Evolutionary conservation across 345 rosid species (phyloP).

Genomic region (Stellera chamaejasme): DNA sequence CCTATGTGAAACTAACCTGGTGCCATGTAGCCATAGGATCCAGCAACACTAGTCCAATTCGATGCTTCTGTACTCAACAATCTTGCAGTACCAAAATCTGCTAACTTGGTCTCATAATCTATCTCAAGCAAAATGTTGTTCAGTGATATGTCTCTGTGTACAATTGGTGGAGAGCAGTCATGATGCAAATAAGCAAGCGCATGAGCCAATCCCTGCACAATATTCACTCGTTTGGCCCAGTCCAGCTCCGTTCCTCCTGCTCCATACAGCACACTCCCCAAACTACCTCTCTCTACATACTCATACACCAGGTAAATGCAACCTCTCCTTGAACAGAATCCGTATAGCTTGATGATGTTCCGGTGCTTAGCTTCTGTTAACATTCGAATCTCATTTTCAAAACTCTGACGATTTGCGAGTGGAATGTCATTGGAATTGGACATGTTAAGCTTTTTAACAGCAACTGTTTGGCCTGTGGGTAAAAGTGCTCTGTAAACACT

Average conservation of each 20-base stretch:
- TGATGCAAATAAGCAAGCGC: slow-evolving; percentile 67
- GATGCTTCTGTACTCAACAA: slow-evolving; percentile 36
- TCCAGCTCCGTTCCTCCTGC: slow-evolving; percentile 30
- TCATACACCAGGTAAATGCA: slow-evolving; percentile 51
- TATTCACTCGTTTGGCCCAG: slow-evolving; percentile 38
- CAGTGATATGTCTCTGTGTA: slow-evolving; percentile 53
- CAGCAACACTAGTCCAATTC: slow-evolving; percentile 57
- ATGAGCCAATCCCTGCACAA: slow-evolving; percentile 57
- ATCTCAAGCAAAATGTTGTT: slow-evolving; percentile 50
- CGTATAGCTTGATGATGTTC: slow-evolving; percentile 58
- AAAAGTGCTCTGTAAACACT: slow-evolving; percentile 49
- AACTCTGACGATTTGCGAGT: slow-evolving; percentile 26
- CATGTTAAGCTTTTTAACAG: slow-evolving; percentile 44
- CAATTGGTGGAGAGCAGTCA: slow-evolving; percentile 52
- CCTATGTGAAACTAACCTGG: slow-evolving; percentile 37
- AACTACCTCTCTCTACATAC: slow-evolving; percentile 46
- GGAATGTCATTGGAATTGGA: slow-evolving; percentile 33
- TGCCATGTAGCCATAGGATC: slow-evolving; percentile 76
- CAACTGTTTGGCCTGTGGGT: slow-evolving; percentile 36
- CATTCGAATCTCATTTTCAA: slow-evolving; percentile 48
- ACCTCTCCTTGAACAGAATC: slow-evolving; percentile 45
- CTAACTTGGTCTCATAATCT: slow-evolving; percentile 42
- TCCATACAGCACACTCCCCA: slow-evolving; percentile 37
- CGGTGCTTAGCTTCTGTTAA: slow-evolving; percentile 49
- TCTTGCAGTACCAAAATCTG: slow-evolving; percentile 70